A percentile compares a stretch with the other conserved stretches of the same genome.
phyloP scores from a whole-genome alignment of 192 early-diverging fungal species.

The Coemansia sp. region DNA sequence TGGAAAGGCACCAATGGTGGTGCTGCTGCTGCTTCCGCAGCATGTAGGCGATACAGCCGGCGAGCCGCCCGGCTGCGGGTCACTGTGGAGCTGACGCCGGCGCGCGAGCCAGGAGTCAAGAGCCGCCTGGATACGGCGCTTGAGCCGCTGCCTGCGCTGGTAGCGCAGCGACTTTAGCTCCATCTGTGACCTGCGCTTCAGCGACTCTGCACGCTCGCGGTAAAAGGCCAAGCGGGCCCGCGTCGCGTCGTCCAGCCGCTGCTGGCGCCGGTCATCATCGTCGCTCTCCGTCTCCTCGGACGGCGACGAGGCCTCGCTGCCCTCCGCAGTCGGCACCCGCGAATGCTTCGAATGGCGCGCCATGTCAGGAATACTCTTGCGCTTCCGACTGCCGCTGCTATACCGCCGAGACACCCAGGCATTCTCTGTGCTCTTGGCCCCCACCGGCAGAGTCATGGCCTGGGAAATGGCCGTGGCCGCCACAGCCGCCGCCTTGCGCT shows the following conservation, averaged over 20 bases:
- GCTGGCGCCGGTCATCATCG: neutral
- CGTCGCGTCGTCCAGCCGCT: slow-evolving; percentile 6
- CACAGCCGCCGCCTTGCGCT: slow-evolving; percentile 25
- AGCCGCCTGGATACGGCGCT: slow-evolving; percentile 15
- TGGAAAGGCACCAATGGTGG: neutral
- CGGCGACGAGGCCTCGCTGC: neutral
- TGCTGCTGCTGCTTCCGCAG: neutral
- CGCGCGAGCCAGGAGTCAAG: slow-evolving; percentile 23
- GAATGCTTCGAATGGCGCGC: slow-evolving; percentile 37
- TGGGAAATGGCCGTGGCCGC: slow-evolving; percentile 24
- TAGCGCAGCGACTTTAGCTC: slow-evolving; percentile 26
- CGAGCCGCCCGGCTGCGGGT: neutral
- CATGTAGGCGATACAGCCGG: too few species aligned
- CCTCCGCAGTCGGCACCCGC: slow-evolving; percentile 24
- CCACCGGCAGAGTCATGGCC: too few species aligned
- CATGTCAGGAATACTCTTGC: slow-evolving; percentile 49
- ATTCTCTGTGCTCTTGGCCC: too few species aligned
- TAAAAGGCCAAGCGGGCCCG: slow-evolving; percentile 3
- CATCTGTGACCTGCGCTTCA: slow-evolving; percentile 12
- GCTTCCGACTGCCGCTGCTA: slow-evolving; percentile 34
- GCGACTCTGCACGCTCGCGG: slow-evolving; percentile 7
- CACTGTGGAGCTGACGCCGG: neutral
- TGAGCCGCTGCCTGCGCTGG: slow-evolving; percentile 29
- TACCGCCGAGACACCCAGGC: too few species aligned
- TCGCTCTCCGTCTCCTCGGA: too few species aligned